Base-by-base conservation (phyloP, 305 asterid species). In the Fraxinus sp. region DNA sequence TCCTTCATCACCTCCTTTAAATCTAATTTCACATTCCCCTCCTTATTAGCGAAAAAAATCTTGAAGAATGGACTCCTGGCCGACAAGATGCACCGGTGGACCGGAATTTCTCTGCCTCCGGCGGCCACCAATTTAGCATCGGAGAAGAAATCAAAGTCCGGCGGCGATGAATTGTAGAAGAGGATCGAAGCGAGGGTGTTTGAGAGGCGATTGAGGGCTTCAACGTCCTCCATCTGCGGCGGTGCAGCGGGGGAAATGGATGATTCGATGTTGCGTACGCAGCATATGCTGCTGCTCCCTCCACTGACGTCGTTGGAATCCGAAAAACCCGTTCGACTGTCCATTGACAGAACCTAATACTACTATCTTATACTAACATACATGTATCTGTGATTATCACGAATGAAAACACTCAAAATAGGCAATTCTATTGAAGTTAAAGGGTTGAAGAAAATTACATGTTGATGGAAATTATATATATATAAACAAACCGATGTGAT, bases 51-150 rank as follows among this genome's bases (percentile, higher is more conserved):
- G 80, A 95, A 94, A 22, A 93, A 75, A 52, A 81, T 87, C 90
- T 30, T 93, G 68, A 95, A 95, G 77, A 86, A 95, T 3, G 85
- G 83, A 88, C 97, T 95, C 89, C 97, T 88, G 26, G 96, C 92
- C 76, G 97, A 90, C 77, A 95, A 76, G 71, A 95, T 87, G 83
- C 98, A 95, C 43, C 98, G 89, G 87, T 95, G 97, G 16, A 92
- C 97, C n/a, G 95, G 90, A 79, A 94, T 89, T 85, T 94, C 94
- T 90, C 82, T 87, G 14, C 97, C 92, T 70, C 91, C 84, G 13
- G 86, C 81, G 0, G 87, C 80, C 10, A 92, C 87, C 14, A 95
- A 80, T 86, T 86, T 89, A n/a, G 96, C 93, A 79, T 95, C 99
- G 81, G 97, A 87, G 86, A 91, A 94, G 91, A 82, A 91, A 85